A percentile compares a stretch with the other conserved stretches of the same genome.
Evolutionary conservation across 2,329 filamentous ascomycete species (phyloP).

Genomic region (Sordariomycetes sp.): DNA sequence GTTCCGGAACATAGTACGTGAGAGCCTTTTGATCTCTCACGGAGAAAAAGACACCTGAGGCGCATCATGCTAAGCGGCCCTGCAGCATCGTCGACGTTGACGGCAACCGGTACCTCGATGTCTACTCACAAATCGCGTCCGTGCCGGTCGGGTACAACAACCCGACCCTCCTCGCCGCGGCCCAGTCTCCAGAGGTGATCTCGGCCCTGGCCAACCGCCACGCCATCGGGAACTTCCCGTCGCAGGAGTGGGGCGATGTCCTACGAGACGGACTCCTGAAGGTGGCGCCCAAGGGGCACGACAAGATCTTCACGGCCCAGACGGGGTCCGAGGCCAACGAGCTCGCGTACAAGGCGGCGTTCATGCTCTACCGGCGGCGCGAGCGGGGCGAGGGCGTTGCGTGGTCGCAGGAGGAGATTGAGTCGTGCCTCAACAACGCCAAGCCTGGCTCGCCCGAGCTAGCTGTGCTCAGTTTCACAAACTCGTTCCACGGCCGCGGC

Average conservation of each 20-base stretch:
- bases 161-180: conserved; percentile 52
- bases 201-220: conserved; percentile 68
- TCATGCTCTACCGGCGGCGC: conserved; percentile 68
- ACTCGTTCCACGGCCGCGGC: conserved; percentile 70
- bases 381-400: conserved; percentile 62
- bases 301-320: conserved; percentile 74
- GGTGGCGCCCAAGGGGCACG: conserved; percentile 62
- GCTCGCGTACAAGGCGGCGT: conserved; percentile 76
- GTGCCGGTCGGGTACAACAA: conserved; percentile 82
- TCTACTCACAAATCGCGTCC: conserved; percentile 74
- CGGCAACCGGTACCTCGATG: conserved; percentile 62
- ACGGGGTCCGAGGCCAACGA: conserved; percentile 77
- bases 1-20: conserved; percentile 60
- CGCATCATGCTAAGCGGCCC: neutral
- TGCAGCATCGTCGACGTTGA: conserved; percentile 52
- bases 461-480: conserved; percentile 69
- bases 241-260: conserved; percentile 62
- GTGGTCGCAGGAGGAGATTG: conserved; percentile 59
- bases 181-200: conserved; percentile 60
- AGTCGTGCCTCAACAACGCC: conserved; percentile 60
- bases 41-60: neutral
- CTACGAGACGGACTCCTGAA: conserved; percentile 60
- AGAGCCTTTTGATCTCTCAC: neutral
- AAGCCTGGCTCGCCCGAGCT: conserved; percentile 62
- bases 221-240: conserved; percentile 71